phyloP scores from a whole-genome alignment of 2,329 filamentous ascomycete genomes.

The Scolecobasidium constrictum region DNA sequence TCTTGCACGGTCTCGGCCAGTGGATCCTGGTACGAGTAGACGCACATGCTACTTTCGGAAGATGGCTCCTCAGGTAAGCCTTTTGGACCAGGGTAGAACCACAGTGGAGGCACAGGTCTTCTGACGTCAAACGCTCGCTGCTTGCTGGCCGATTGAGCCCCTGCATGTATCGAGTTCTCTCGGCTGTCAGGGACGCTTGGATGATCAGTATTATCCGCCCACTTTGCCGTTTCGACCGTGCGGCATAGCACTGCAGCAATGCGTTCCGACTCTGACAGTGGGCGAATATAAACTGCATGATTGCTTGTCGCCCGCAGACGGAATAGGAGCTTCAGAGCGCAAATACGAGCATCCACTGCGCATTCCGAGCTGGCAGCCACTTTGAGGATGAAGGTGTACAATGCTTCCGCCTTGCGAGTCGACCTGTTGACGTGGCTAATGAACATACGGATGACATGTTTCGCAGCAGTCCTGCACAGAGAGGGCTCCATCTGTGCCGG shows the following conservation, averaged over 20 bases:
- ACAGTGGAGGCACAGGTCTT: conserved; percentile 27
- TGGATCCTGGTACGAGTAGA: conserved; percentile 37
- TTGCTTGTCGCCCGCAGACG: conserved; percentile 74
- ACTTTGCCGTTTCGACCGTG: conserved; percentile 40
- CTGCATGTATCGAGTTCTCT: neutral
- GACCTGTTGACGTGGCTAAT: conserved; percentile 59
- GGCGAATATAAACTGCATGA: conserved; percentile 61
- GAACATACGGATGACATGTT: conserved; percentile 66
- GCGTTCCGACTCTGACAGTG: conserved; percentile 59
- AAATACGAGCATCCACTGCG: conserved; percentile 25
- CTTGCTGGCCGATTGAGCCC: neutral
- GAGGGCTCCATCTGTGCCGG: conserved; percentile 24
- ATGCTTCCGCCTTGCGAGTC: conserved; percentile 48
- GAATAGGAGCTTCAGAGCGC: conserved; percentile 46
- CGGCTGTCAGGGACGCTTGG: conserved; percentile 10
- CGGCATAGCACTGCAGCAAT: conserved; percentile 64
- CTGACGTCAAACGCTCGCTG: conserved; percentile 3
- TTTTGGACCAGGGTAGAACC: conserved; percentile 45
- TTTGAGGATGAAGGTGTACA: conserved; percentile 24
- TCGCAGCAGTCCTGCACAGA: conserved; percentile 59
- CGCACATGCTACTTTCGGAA: conserved; percentile 35
- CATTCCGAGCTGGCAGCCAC: conserved; percentile 22
- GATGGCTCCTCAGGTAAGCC: conserved; percentile 44
- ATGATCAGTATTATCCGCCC: conserved; percentile 32
- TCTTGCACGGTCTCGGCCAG: conserved; percentile 21